Evolutionary conservation across 2,329 filamentous ascomycete genomes (phyloP), one percentile per base, ranked within the genome.

Genomic region (Aureobasidium zeae): DNA sequence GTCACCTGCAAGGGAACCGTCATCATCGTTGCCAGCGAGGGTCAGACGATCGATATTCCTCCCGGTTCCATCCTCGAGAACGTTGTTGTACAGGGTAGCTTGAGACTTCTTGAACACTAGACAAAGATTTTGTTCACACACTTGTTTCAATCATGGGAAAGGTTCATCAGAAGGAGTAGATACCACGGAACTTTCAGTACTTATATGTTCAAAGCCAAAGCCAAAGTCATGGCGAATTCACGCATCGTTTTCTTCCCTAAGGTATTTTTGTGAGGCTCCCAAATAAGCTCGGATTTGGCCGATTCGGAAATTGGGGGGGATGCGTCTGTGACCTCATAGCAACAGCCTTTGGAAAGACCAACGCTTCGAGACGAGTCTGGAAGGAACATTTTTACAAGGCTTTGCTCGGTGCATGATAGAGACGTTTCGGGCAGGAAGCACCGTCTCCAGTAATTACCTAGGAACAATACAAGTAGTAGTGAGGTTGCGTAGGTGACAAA

Each of bases 1-100:
- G 91, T 98, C 46, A 93, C 87, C 28, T 75, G 95, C 55, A 98
- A 98, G 79, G 91, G 86, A 51, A 98, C 91, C 21, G 91, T 98
- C 65, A 98, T 98, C 63, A 98, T 98, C 55, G 91, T 98, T 42
- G 91, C 91, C 20, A 95, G 87, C 34, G 91, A 98, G 70, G 89
- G 89, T 55, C 88, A 84, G 73, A 98, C 91, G 52, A 98, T 98
- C 58, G 91, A 98, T 63, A 83, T 98, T 57, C 91, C 91, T 42
- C 89, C 91, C 15, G 91, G 91, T 63, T 95, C 88, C 15, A 86
- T 98, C 58, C 76, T 98, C 48, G 91, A 98, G 76, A 98, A 98
- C 69, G 91, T 96, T 11, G 91, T 98, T 39, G 91, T 98, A 46
- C 91, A 98, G 76, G 91, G 91, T 60, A 94, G 87, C 67, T 77